These are phyloP conservation scores for Pyrenula aspistea DNA, from an alignment of 495 filamentous ascomycete genomes.

Conservation along the genomic window DNA sequence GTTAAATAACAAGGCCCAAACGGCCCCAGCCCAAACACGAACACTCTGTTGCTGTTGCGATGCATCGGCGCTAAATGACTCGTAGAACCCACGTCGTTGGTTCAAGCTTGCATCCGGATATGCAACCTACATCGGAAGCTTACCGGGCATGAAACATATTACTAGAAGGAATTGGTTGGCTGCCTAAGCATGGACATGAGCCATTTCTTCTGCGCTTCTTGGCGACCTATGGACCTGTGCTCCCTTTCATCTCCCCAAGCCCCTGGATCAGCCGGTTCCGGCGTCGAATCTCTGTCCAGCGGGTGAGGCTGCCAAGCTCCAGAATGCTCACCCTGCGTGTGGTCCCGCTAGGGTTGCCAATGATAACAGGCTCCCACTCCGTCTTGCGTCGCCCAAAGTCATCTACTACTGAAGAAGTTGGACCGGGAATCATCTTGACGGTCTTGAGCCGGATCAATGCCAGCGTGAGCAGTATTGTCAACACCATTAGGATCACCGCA, in stretches of 20 bases:
- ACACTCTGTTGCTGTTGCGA: background rate
- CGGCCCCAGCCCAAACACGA: background rate
- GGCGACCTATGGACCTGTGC: background rate
- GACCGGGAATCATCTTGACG: constrained; percentile 49
- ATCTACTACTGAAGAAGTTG: constrained; percentile 9
- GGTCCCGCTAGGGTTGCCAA: constrained; percentile 55
- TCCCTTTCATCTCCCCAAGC: background rate
- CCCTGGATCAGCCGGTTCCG: constrained; percentile 41
- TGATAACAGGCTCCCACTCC: constrained; percentile 52
- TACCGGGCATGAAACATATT: background rate
- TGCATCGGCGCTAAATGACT: background rate
- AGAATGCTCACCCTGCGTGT: constrained; percentile 54
- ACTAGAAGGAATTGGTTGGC: background rate
- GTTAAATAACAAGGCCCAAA: background rate
- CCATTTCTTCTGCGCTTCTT: background rate
- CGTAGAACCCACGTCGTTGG: background rate
- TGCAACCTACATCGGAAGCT: background rate
- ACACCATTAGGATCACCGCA: constrained; percentile 45
- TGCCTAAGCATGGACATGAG: background rate
- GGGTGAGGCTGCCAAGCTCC: constrained; percentile 47
- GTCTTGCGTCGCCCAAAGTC: constrained; percentile 7
- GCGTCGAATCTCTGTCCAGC: constrained; percentile 61
- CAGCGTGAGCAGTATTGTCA: constrained; percentile 47
- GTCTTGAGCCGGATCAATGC: constrained; percentile 49
- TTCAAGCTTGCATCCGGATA: background rate